Evolutionary conservation across 2,329 filamentous ascomycete genomes (phyloP), one percentile per base, ranked within the genome.

Genomic region (Apiospora malaysiana): DNA sequence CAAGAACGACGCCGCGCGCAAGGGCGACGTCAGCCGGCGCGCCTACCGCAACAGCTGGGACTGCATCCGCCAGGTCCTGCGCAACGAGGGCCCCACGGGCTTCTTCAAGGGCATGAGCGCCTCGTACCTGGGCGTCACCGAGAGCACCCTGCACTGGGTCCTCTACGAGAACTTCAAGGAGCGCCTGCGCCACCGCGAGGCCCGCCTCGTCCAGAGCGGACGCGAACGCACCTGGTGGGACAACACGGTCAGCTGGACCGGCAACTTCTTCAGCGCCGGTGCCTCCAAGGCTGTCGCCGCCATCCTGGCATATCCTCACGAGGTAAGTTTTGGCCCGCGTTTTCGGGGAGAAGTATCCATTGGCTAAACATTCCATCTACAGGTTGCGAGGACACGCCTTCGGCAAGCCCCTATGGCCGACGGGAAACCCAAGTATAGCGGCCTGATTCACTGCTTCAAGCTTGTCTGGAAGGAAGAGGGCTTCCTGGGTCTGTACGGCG

Each of bases 81-180:
- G 91, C 27, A 86, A 93, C 72, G 95, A 98, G 80, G 95, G 95
- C 0, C 82, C 97, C 65, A 85, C 88, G 46, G 94, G 94, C 2
- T 85, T 98, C 71, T 98, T 98, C 83, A 93, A 94, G 78, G 95
- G 95, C 68, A 88, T 98, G 83, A 96, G 92, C 75, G 95, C 95
- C 45, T 96, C 93, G 78, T 98, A 98, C 79, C 85, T 98, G 0
- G 95, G 95, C 32, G 94, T 97, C 25, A 92, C 92, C 2, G 95
- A 98, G 85, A 95, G 92, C 74, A 96, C 95, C 6, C 82, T 97
- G 77, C 95, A 98, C 81, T 97, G 94, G 94, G 91, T 97, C 78
- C 83, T 98, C 76, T 98, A 98, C 82, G 95, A 98, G 83, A 92
- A 95, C 81, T 91, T 97, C 86, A 98, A 98, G 87, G 85, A 88